phyloP scores from a whole-genome alignment of 2,329 filamentous ascomycete genomes.

The Colletotrichum sp. region DNA sequence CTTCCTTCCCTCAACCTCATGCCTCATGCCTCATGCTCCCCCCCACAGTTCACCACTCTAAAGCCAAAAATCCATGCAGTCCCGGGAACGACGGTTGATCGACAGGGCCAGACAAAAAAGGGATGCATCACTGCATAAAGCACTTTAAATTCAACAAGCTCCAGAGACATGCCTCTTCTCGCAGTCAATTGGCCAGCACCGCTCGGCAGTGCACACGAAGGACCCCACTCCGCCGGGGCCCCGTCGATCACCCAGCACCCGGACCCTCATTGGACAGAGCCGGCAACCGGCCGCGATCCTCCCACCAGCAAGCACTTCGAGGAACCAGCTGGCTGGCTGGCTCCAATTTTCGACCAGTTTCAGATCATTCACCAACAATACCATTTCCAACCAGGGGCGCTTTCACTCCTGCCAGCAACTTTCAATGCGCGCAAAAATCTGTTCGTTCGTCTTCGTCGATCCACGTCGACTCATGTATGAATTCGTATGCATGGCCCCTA shows the following conservation, averaged over 20 bases:
- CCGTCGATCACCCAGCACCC: constrained; percentile 1
- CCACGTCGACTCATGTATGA: not conserved
- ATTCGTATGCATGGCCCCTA: not conserved
- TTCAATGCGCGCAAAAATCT: not conserved
- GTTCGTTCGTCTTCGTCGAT: not conserved
- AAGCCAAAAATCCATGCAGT: not conserved
- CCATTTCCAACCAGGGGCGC: not conserved
- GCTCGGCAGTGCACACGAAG: not conserved
- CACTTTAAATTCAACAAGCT: not conserved
- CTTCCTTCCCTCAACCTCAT: not conserved
- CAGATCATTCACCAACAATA: not conserved
- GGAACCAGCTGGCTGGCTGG: not conserved
- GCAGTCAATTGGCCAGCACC: not conserved
- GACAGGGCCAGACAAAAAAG: not conserved
- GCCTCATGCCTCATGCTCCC: not conserved
- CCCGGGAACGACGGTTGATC: not conserved
- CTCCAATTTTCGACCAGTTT: not conserved
- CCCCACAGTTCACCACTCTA: not conserved
- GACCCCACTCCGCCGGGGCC: not conserved
- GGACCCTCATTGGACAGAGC: not conserved
- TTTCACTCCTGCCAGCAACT: not conserved
- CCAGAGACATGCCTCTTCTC: not conserved
- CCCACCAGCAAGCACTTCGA: not conserved
- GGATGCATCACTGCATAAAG: constrained; percentile 17
- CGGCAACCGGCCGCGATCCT: not conserved